Evolutionary conservation across 2,329 filamentous ascomycete genomes (phyloP), one percentile per base, ranked within the genome.

Genomic region (Botrytis hyacinthi): DNA sequence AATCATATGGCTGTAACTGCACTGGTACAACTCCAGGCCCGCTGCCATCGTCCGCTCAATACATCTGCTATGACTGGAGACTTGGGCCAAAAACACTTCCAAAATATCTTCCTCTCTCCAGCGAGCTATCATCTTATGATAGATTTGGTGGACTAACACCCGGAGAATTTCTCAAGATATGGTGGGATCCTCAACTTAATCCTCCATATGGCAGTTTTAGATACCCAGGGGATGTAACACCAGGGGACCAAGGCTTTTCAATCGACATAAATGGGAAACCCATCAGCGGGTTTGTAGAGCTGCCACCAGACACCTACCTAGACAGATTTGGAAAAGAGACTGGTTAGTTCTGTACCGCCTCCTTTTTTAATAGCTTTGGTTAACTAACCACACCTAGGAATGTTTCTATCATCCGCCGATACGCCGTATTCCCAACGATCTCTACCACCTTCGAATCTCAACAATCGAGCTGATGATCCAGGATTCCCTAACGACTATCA

Each of bases 321-420:
- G 71, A 73, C 46, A 66, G 71, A 9, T 73, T 73, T 70, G 71
- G 71, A 20, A 66, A 73, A 63, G 44, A 63, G 26, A 57, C 66
- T 29, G 71, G 71, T 73, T 48, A 10, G 70, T 72, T 40, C 20
- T 4, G 18, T 40, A 18, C 5, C n/a, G 1, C 8, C 7, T 1
- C 46, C 16, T 14, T 14, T 18, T 22, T 3, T 29, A 37, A 26
- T 10, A 1, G 12, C 2, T 40, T 14, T 14, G 18, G 26, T 40
- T 22, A 40, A 16, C 35, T 44, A 46, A 35, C 40, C 32, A 18
- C 22, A n/a, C 2, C n/a, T 26, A 72, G 70, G 70, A 4, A 35
- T 37, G 22, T 72, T 44, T 29, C n/a, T 72, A 37, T 68, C 70
- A 1, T 40, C 63, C n/a, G 63, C 70, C 26, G 46, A 69, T 48